A percentile compares a stretch with the other conserved stretches of the same genome.
phyloP scores from a whole-genome alignment of 176 grass and related monocot genomes.

The Rhynchospora tenuis region DNA sequence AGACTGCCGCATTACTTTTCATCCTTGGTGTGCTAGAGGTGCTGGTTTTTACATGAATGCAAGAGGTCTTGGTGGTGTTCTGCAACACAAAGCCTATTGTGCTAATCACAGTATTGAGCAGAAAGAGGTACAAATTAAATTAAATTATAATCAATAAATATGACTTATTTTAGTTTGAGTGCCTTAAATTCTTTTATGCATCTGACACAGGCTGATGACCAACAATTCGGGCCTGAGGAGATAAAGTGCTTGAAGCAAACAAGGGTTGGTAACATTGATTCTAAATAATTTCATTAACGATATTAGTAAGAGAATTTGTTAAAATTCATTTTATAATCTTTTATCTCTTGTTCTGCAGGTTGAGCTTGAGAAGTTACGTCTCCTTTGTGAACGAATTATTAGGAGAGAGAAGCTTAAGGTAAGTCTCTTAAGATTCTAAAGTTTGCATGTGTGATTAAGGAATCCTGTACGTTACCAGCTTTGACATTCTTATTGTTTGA shows the following conservation, averaged over 20 bases:
- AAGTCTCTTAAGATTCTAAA: conserved; percentile 16
- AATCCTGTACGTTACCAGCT: neutral
- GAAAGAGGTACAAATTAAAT: conserved; percentile 53
- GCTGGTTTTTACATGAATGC: conserved; percentile 95
- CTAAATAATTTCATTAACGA: conserved; percentile 14
- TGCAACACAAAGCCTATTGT: conserved; percentile 85
- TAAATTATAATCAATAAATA: neutral
- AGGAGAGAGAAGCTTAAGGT: conserved; percentile 98
- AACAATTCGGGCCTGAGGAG: conserved; percentile 75
- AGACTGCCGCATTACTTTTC: conserved; percentile 67
- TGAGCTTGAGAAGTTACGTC: conserved; percentile 85
- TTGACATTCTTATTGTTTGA: conserved; percentile 1
- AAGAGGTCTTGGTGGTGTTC: conserved; percentile 41
- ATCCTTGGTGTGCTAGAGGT: conserved; percentile 76
- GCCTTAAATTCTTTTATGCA: conserved; percentile 30
- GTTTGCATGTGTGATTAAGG: conserved; percentile 10
- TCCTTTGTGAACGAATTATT: conserved; percentile 95
- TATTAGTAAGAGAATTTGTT: conserved; percentile 18
- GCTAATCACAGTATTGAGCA: conserved; percentile 65
- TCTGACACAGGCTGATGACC: conserved; percentile 47
- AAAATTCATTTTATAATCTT: conserved; percentile 15
- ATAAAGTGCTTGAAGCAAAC: conserved; percentile 70
- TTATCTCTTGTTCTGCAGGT: conserved; percentile 44
- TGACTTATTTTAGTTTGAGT: neutral
- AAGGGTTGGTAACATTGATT: conserved; percentile 57